Base-by-base conservation (phyloP, 2,329 filamentous ascomycete species). In the Lojkania enalia region DNA sequence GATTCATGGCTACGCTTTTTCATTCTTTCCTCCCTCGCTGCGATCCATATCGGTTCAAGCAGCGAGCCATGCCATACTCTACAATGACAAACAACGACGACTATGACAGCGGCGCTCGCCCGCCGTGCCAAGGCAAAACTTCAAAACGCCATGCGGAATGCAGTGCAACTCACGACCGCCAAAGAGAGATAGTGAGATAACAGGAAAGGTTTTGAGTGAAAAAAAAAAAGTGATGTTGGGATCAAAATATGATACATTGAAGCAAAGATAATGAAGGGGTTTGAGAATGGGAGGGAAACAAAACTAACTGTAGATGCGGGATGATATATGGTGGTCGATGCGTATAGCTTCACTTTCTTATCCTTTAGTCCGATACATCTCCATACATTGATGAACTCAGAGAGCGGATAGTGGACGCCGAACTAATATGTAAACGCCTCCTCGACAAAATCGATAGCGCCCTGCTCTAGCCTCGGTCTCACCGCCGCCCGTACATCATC, bases 351-450 rank as follows among this genome's bases (percentile, higher is more conserved):
- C n/a, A n/a, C n/a, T n/a, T n/a, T n/a, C n/a, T n/a, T n/a, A n/a
- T n/a, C n/a, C n/a, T n/a, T n/a, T n/a, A n/a, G n/a, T n/a, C n/a
- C n/a, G n/a, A n/a, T n/a, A n/a, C n/a, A n/a, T n/a, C n/a, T n/a
- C n/a, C n/a, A n/a, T n/a, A n/a, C n/a, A n/a, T n/a, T n/a, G n/a
- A n/a, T n/a, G n/a, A n/a, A n/a, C n/a, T n/a, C n/a, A n/a, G n/a
- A n/a, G n/a, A n/a, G n/a, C n/a, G n/a, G n/a, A n/a, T n/a, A n/a
- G n/a, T n/a, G n/a, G n/a, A n/a, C n/a, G 11, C 35, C 7, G 12
- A 18, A 11, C 54, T 47, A 85, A 72, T 83, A 85, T 1, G 81
- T 84, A 66, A 85, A 86, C 29, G 80, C 79, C 70, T 86, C 83
- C 62, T 86, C 83, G 15, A 81, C 74, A 65, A 85, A 84, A 67